Conservation (phyloP, 176 grass and related monocot genomes). For the Oropetium thomaeum region DNA sequence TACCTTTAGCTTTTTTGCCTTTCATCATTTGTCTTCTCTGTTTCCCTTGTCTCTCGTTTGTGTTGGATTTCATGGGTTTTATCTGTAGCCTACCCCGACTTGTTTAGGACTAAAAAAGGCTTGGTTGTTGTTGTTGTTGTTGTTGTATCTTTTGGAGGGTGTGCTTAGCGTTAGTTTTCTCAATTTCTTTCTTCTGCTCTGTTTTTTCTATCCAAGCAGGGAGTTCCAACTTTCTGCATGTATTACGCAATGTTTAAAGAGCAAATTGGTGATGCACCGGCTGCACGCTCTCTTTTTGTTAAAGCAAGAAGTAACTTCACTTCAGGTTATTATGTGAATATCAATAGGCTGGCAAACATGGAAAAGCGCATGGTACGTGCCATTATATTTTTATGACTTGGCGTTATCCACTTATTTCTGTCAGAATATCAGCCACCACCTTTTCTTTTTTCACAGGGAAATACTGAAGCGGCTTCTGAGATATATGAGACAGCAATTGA, state of each 20-base stretch:
- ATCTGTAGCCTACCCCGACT: no score
- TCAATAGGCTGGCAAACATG: conserved; percentile 90
- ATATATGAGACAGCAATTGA: conserved; percentile 93
- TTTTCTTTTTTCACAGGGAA: conserved; percentile 62
- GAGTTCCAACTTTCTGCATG: conserved; percentile 69
- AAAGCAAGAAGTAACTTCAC: conserved; percentile 39
- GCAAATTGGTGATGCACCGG: conserved; percentile 69
- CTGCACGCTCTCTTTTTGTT: conserved; percentile 65
- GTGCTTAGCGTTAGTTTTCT: not conserved
- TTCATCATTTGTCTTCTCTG: no score
- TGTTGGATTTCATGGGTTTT: no score
- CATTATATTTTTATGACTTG: conserved; percentile 5
- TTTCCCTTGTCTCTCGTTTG: no score
- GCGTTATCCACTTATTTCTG: conserved; percentile 6
- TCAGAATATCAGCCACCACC: conserved; percentile 17
- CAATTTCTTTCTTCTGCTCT: not conserved
- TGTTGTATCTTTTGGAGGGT: conserved; percentile 25
- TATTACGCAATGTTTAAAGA: conserved; percentile 91
- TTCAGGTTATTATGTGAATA: conserved; percentile 51
- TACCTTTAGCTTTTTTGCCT: no score
- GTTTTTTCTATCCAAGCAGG: conserved; percentile 43
- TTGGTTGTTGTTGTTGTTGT: no score
- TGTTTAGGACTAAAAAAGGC: no score
- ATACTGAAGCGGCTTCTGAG: conserved; percentile 60
- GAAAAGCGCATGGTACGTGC: conserved; percentile 79